Base-by-base conservation (phyloP, 768 basidiomycete genomes). In the Pilatotrama ljubarskyi region DNA sequence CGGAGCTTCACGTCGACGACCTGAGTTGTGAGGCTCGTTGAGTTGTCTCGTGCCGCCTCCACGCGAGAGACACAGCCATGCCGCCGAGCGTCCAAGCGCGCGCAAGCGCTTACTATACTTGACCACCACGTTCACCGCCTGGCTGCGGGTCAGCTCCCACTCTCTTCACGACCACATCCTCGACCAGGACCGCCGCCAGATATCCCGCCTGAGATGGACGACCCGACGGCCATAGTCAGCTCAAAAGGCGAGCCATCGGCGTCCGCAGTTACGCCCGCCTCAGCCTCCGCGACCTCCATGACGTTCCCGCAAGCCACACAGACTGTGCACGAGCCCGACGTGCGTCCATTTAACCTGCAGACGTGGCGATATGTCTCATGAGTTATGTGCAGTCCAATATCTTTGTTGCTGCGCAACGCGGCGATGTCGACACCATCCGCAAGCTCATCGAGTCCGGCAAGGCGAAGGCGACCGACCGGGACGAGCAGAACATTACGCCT, bases 401-500 rank as follows among this genome's bases (percentile, higher is more conserved):
- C 29, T 93, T 96, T 67, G 78, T 90, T 11, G 90, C 94, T 8
- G 87, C 95, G 0, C 95, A 97, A 69, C 80, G 92, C 51, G 95
- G 95, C 10, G 94, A 96, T 67, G 78, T 93, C 7, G 70, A 73
- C 9, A 74, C 82, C 41, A 74, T 96, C 26, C 82, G 81, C 6
- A 73, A 83, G 50, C 82, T 95, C 57, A 78, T 95, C 40, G 84
- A 87, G 65, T 88, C 86, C 1, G 89, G 89, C 4, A 77, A 80
- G 59, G 88, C 88, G 18, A 79, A 75, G 6, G 89, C 87, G 18
- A 86, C 86, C 14, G 92, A 93, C 73, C 79, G 89, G 48, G 96
- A 98, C 74, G 81, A 83, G 26, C 90, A 96, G 72, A 94, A 95
- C 66, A 92, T 98, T 62, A 96, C 95, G 0, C 90, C 97, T 1